phyloP scores from a whole-genome alignment of 345 rosid genomes.

The Eucalyptus grandis region DNA sequence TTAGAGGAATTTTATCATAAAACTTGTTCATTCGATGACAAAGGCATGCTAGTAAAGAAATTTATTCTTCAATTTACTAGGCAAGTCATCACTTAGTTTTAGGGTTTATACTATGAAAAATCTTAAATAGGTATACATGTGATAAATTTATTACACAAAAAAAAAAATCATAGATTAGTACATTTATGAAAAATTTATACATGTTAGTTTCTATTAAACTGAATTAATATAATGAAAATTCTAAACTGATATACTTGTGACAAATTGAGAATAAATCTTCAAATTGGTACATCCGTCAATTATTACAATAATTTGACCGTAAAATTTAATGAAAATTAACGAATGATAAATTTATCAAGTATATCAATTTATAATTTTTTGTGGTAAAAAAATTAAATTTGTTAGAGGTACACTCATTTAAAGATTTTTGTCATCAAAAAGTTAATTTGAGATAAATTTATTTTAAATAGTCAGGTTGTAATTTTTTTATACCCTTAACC shows the following conservation, averaged over 20 bases:
- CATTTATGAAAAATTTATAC: too few relatives aligned
- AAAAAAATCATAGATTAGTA: accelerated
- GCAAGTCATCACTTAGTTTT: neutral
- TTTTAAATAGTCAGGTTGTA: too few relatives aligned
- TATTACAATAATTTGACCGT: accelerated
- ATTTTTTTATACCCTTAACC: too few relatives aligned
- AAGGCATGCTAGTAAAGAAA: neutral
- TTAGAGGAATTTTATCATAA: neutral
- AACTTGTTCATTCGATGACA: neutral
- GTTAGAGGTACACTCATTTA: accelerated
- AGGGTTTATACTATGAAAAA: too few relatives aligned
- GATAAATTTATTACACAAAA: too few relatives aligned
- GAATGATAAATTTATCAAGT: accelerated
- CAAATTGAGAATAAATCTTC: too few relatives aligned
- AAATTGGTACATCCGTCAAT: accelerated
- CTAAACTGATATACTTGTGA: accelerated
- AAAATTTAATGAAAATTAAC: too few relatives aligned
- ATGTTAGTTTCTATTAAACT: too few relatives aligned
- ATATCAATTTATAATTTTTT: accelerated
- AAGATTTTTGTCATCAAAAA: accelerated
- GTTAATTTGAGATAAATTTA: too few relatives aligned
- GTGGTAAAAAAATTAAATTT: too few relatives aligned
- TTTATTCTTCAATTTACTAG: neutral
- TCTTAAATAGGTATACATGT: too few relatives aligned
- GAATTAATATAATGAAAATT: too few relatives aligned